phyloP scores from a whole-genome alignment of 2,329 filamentous ascomycete genomes.

The Pseudocercospora ulei region DNA sequence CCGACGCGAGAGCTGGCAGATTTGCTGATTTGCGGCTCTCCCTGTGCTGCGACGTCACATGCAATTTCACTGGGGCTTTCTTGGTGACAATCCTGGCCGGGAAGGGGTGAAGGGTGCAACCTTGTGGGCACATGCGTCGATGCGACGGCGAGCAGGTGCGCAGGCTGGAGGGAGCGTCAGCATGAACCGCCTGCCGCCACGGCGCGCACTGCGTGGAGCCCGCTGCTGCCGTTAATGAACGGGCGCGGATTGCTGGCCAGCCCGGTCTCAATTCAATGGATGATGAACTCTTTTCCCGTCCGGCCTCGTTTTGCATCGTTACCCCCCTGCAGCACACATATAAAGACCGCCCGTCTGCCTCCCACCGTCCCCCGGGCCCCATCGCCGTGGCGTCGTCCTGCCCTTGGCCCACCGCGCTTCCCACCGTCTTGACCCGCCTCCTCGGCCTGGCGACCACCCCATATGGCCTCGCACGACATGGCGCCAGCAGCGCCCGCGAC shows the following conservation, averaged over 20 bases:
- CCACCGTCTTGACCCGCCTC: background rate
- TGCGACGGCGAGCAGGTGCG: too few relatives aligned
- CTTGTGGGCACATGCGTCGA: too few relatives aligned
- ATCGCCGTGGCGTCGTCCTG: constrained; percentile 2
- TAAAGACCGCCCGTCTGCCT: constrained; percentile 4
- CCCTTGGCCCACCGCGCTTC: background rate
- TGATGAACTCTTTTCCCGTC: constrained; percentile 4
- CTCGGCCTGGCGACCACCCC: constrained; percentile 5
- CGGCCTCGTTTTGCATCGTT: constrained; percentile 1
- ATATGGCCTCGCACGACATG: constrained; percentile 8
- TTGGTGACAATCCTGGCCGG: too few relatives aligned
- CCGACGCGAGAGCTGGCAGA: too few relatives aligned
- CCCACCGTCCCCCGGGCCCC: constrained; percentile 1
- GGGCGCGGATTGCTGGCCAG: background rate
- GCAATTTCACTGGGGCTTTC: too few relatives aligned
- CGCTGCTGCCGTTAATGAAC: too few relatives aligned
- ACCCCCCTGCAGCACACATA: constrained; percentile 1
- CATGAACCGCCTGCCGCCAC: too few relatives aligned
- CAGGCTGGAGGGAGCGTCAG: too few relatives aligned
- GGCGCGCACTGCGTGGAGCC: too few relatives aligned
- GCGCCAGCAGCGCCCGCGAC: background rate
- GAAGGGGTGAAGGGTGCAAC: too few relatives aligned
- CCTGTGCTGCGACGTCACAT: too few relatives aligned
- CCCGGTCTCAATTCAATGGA: background rate
- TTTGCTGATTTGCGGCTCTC: too few relatives aligned